Evolutionary conservation across 345 rosid genomes (phyloP).

Genomic region (Camelina neglecta): DNA sequence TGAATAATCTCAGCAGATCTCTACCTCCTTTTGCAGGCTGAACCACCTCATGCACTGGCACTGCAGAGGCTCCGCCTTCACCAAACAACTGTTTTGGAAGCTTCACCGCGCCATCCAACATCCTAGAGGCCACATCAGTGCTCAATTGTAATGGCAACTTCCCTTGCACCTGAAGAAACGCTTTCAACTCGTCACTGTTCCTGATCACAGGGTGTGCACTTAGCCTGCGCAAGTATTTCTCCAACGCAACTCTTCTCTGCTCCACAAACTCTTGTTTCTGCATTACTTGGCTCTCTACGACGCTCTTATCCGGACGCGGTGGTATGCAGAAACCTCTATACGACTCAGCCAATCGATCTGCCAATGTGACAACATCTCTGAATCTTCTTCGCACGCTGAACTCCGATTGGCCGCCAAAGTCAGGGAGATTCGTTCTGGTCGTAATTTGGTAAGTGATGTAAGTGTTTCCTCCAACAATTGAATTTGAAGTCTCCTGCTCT

Average conservation of each 20-base stretch:
- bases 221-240: slow-evolving; percentile 79
- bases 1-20: slow-evolving; percentile 86
- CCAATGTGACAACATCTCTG: slow-evolving; percentile 75
- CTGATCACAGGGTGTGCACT: slow-evolving; percentile 73
- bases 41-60: slow-evolving; percentile 76
- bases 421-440: slow-evolving; percentile 80
- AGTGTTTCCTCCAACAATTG: slow-evolving; percentile 76
- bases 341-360: slow-evolving; percentile 81
- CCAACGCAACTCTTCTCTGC: slow-evolving; percentile 85
- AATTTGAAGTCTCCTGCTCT: slow-evolving; percentile 73
- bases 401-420: slow-evolving; percentile 63
- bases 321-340: slow-evolving; percentile 86
- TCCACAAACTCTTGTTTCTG: slow-evolving; percentile 96
- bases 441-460: slow-evolving; percentile 79
- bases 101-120: slow-evolving; percentile 94
- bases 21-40: slow-evolving; percentile 91
- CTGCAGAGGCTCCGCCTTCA: slow-evolving; percentile 54
- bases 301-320: slow-evolving; percentile 90
- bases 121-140: slow-evolving; percentile 89
- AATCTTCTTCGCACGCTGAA: slow-evolving; percentile 82
- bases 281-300: slow-evolving; percentile 95
- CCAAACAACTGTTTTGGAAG: slow-evolving; percentile 87
- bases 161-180: slow-evolving; percentile 81
- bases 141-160: slow-evolving; percentile 67
- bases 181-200: slow-evolving; percentile 82